Percentiles rank a stretch among this genome's conserved stretches.
Conservation (phyloP, 2,329 filamentous ascomycete species). For the Mycosphaerella sp. region DNA sequence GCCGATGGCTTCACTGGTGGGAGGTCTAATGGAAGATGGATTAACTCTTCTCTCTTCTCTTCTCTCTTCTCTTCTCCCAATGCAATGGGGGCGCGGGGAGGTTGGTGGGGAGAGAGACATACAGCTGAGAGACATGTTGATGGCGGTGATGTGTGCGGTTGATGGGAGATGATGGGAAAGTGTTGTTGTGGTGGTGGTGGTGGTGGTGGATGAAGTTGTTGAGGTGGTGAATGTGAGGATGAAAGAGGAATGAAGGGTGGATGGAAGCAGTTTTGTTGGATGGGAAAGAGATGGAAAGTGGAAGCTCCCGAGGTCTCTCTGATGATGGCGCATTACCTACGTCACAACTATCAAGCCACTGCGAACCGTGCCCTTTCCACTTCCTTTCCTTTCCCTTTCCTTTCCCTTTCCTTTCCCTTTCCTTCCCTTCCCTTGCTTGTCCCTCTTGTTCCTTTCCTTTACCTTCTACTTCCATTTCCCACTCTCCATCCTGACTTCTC, state of each 20-base stretch:
- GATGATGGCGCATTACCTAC: too few relatives aligned
- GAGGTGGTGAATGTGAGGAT: background rate
- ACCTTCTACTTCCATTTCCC: too few relatives aligned
- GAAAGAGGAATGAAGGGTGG: too few relatives aligned
- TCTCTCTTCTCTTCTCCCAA: background rate
- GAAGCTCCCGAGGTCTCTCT: too few relatives aligned
- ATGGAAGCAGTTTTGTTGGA: too few relatives aligned
- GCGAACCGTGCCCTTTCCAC: too few relatives aligned
- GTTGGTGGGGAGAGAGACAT: background rate
- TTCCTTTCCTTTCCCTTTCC: too few relatives aligned
- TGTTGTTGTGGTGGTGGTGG: background rate
- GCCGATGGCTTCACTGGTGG: constrained; percentile 94
- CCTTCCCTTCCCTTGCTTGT: too few relatives aligned
- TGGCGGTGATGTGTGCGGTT: background rate
- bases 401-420: too few relatives aligned
- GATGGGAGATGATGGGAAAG: background rate
- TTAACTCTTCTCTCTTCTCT: constrained; percentile 9
- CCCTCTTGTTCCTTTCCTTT: too few relatives aligned
- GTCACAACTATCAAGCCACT: too few relatives aligned
- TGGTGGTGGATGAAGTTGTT: background rate
- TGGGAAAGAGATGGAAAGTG: too few relatives aligned
- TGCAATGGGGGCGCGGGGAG: background rate
- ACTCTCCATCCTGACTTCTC: background rate
- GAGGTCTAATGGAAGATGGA: constrained; percentile 46
- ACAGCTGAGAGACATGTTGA: constrained; percentile 6